These are phyloP conservation scores for Wallacemonas sp. DNA, from an alignment of 208 protist species.

Conservation along the genomic window DNA sequence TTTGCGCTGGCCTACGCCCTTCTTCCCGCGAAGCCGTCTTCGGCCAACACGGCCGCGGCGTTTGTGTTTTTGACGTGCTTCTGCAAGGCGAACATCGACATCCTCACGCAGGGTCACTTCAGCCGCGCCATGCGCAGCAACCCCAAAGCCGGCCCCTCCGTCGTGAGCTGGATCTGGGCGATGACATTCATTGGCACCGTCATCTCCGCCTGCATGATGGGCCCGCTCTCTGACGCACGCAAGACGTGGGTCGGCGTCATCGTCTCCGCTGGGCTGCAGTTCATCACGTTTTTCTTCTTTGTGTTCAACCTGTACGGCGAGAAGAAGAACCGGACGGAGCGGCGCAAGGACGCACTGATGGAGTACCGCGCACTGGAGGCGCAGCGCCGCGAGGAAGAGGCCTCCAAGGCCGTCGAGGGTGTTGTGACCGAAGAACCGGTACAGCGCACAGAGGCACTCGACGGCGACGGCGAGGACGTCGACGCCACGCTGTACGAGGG, in stretches of 20 bases:
- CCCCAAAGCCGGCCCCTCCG: conserved; percentile 28
- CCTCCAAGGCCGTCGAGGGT: neutral
- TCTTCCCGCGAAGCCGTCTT: conserved; percentile 31
- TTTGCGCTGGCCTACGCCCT: conserved; percentile 32
- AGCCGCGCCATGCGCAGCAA: conserved; percentile 39
- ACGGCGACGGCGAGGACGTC: neutral
- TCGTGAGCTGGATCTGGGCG: conserved; percentile 55
- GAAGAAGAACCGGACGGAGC: conserved; percentile 36
- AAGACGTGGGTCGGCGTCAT: conserved; percentile 28
- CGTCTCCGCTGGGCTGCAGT: conserved; percentile 28
- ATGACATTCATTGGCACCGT: conserved; percentile 35
- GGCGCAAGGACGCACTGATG: conserved; percentile 25
- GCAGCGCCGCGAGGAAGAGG: neutral
- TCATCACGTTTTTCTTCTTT: conserved; percentile 40
- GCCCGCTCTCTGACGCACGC: conserved; percentile 40
- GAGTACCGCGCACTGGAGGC: conserved; percentile 13
- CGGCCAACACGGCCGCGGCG: conserved; percentile 25
- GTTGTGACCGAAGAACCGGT: neutral
- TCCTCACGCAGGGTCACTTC: conserved; percentile 63
- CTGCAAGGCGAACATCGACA: conserved; percentile 41
- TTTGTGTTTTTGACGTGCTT: conserved; percentile 45
- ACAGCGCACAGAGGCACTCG: neutral
- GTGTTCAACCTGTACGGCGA: conserved; percentile 53
- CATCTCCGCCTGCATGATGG: conserved; percentile 36
- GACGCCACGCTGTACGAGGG: neutral